A percentile compares a stretch with the other conserved stretches of the same genome.
Evolutionary conservation across 768 basidiomycete species (phyloP).

Genomic region (Lepiota subincarnata): DNA sequence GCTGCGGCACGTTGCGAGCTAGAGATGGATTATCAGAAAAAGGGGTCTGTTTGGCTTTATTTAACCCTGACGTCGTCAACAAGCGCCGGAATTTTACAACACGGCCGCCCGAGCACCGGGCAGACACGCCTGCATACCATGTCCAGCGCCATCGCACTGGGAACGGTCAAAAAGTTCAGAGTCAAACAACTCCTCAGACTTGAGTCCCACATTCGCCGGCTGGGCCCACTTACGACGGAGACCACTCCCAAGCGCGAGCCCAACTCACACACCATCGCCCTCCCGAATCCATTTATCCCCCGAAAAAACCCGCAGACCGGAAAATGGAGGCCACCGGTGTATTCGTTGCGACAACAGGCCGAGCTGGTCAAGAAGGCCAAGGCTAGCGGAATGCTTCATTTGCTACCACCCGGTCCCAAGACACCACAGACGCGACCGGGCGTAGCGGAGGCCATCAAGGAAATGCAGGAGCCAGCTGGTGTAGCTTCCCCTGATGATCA

Average conservation of each 20-base stretch:
- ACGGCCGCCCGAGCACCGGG: background rate
- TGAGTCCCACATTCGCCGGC: conserved; percentile 3
- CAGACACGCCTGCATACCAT: background rate
- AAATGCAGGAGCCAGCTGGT: conserved; percentile 8
- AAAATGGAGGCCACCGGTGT: conserved; percentile 65
- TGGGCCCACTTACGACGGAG: conserved; percentile 20
- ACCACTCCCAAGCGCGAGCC: conserved; percentile 31
- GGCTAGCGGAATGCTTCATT: conserved; percentile 42
- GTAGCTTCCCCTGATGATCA: background rate
- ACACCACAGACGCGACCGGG: conserved; percentile 12
- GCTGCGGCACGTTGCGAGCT: no score
- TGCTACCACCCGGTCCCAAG: conserved; percentile 73
- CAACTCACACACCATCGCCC: conserved; percentile 7
- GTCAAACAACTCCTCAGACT: conserved; percentile 16
- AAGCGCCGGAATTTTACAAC: conserved; percentile 3
- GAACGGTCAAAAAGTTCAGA: conserved; percentile 41
- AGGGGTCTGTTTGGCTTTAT: background rate
- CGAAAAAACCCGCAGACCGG: conserved; percentile 54
- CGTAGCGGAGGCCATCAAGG: conserved; percentile 3
- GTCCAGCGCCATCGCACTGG: conserved; percentile 18
- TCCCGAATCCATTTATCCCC: conserved; percentile 72
- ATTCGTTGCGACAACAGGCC: conserved; percentile 74
- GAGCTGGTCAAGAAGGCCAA: conserved; percentile 74
- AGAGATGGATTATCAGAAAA: no score
- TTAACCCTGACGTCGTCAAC: background rate